Conservation (phyloP, 139 green algal genomes). For the Chlorella sp. region DNA sequence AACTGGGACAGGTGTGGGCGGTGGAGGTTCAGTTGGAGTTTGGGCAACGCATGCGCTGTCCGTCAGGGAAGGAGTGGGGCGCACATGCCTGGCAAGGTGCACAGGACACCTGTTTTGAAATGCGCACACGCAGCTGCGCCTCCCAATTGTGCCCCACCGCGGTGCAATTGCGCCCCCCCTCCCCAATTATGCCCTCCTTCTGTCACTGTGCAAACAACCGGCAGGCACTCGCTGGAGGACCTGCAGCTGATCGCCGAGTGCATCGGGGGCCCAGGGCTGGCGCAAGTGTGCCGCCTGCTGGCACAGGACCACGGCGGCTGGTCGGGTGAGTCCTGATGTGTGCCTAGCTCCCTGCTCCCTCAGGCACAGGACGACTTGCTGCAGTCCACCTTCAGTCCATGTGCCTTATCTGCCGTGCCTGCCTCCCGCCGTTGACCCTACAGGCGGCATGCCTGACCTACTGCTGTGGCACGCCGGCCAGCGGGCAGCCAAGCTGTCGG, state of each 20-base stretch:
- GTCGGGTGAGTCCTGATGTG: slow-evolving; percentile 45
- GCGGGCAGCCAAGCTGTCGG: slow-evolving; percentile 50
- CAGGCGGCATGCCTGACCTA: slow-evolving; percentile 88
- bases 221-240: slow-evolving; percentile 56
- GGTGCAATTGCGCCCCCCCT: too few relatives aligned
- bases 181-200: too few relatives aligned
- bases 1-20: slow-evolving; percentile 68
- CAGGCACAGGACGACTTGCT: not conserved
- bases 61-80: too few relatives aligned
- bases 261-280: slow-evolving; percentile 71
- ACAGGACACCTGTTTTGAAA: too few relatives aligned
- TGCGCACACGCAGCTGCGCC: too few relatives aligned
- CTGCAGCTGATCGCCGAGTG: slow-evolving; percentile 77
- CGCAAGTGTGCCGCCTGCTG: slow-evolving; percentile 76
- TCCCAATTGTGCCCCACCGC: too few relatives aligned
- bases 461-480: slow-evolving; percentile 76
- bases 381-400: not conserved
- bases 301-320: slow-evolving; percentile 75
- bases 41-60: too few relatives aligned
- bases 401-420: not conserved
- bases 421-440: not conserved
- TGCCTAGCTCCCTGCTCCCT: too few relatives aligned
- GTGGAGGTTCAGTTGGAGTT: too few relatives aligned
- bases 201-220: too few relatives aligned
- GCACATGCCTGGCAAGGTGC: too few relatives aligned